Evolutionary conservation across 768 basidiomycete genomes (phyloP).

Genomic region (Cystofilobasidium bisporidii): DNA sequence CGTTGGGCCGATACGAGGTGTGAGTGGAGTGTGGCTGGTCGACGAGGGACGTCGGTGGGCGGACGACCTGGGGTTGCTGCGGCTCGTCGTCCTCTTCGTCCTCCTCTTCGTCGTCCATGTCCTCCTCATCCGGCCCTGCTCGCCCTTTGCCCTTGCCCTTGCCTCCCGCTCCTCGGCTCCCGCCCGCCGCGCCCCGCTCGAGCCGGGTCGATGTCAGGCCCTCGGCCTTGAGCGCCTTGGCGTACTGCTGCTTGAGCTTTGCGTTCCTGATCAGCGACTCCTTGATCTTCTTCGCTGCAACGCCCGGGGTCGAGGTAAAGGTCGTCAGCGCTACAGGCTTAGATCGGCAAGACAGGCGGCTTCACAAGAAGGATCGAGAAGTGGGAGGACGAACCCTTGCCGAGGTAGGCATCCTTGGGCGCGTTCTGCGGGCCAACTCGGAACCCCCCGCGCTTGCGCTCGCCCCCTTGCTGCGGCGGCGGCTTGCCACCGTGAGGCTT

Average conservation of each 20-base stretch:
- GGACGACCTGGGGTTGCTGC: not conserved
- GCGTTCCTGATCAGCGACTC: conserved; percentile 24
- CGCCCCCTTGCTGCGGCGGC: no score
- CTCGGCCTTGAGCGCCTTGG: conserved; percentile 26
- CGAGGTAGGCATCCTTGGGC: conserved; percentile 40
- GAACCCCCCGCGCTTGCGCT: conserved; percentile 36
- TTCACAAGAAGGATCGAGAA: not conserved
- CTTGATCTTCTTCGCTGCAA: conserved; percentile 27
- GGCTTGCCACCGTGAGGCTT: no score
- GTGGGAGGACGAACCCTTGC: conserved; percentile 36
- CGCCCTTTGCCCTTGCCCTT: conserved; percentile 3
- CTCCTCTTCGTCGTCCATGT: not conserved
- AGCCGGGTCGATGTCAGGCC: conserved; percentile 20
- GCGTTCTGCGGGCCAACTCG: conserved; percentile 39
- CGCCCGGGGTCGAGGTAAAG: not conserved
- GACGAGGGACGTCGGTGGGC: not conserved
- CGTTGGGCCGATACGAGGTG: not conserved
- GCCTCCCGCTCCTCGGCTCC: not conserved
- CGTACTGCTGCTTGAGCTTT: conserved; percentile 23
- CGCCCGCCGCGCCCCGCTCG: not conserved
- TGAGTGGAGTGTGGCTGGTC: no score
- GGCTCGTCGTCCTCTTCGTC: conserved; percentile 3
- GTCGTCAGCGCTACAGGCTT: no score
- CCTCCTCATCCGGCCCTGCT: not conserved
- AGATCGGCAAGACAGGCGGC: not conserved